phyloP scores from a whole-genome alignment of 805 yeast genomes.

The Starmerella sp. region DNA sequence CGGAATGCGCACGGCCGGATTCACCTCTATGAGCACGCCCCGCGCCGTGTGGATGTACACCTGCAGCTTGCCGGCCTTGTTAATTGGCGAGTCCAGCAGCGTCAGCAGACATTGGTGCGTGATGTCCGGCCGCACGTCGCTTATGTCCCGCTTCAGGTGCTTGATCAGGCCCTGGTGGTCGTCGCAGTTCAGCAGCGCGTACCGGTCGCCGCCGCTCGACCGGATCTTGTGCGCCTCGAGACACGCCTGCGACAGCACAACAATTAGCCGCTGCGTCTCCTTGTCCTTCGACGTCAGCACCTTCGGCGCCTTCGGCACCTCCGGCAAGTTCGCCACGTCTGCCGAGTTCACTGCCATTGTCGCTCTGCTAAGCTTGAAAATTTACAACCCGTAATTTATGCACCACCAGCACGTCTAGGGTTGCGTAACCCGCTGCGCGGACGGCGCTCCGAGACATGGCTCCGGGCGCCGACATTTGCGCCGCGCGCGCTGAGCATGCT shows the following conservation, averaged over 20 bases:
- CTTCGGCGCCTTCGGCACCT: conserved; percentile 80
- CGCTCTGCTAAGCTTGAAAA: background rate
- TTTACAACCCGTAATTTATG: background rate
- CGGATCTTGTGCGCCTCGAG: conserved; percentile 81
- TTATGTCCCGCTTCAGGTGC: conserved; percentile 93
- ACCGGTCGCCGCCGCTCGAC: conserved; percentile 80
- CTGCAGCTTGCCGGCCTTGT: conserved; percentile 93
- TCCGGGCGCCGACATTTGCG: too few relatives aligned
- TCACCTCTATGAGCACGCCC: conserved; percentile 89
- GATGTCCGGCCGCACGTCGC: conserved; percentile 98
- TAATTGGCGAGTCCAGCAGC: conserved; percentile 90
- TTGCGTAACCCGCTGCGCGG: too few relatives aligned
- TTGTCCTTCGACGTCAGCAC: conserved; percentile 77
- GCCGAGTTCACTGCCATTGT: conserved; percentile 8
- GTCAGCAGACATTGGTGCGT: conserved; percentile 96
- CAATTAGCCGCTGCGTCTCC: conserved; percentile 73
- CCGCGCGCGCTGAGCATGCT: too few relatives aligned
- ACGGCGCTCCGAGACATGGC: too few relatives aligned
- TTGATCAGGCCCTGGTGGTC: conserved; percentile 93
- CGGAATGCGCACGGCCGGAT: conserved; percentile 93
- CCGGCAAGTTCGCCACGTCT: conserved; percentile 42
- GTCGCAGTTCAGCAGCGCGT: conserved; percentile 88
- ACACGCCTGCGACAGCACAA: conserved; percentile 93
- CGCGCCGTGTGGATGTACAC: conserved; percentile 93
- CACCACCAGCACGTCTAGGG: background rate